Percentiles rank a stretch among this genome's conserved stretches.
These are phyloP conservation scores for Dichotomocladium elegans DNA, from an alignment of 371 early-diverging fungal genomes.

Conservation along the genomic window DNA sequence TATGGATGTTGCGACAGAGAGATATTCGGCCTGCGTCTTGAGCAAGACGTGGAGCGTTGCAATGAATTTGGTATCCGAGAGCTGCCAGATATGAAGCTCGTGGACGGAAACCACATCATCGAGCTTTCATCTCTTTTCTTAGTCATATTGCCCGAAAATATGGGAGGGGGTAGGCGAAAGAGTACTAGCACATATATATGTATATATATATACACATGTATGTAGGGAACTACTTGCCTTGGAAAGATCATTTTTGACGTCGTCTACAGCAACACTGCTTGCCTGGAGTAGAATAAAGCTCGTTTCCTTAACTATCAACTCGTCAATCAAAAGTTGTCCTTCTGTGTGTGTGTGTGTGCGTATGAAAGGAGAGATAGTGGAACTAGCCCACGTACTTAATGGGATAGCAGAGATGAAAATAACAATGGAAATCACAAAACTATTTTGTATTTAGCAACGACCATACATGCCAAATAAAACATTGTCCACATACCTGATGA, in stretches of 20 bases:
- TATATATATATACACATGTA: no score
- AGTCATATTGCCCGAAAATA: not conserved
- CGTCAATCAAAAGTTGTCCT: not conserved
- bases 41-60: conserved; percentile 82
- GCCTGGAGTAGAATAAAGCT: conserved; percentile 84
- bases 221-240: conserved; percentile 22
- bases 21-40: conserved; percentile 52
- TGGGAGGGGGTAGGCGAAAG: not conserved
- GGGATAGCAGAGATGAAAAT: conserved; percentile 37
- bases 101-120: conserved; percentile 75
- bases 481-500: conserved; percentile 42
- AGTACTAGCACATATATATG: no score
- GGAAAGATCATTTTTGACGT: conserved; percentile 57
- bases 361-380: no score
- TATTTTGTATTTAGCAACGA: conserved; percentile 59
- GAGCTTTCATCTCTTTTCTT: conserved; percentile 18
- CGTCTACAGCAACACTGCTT: conserved; percentile 57
- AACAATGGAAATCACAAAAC: conserved; percentile 32
- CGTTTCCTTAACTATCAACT: conserved; percentile 69
- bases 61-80: conserved; percentile 81
- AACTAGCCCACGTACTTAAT: no score
- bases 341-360: not conserved
- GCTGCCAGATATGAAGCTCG: conserved; percentile 94
- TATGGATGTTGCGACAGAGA: conserved; percentile 62
- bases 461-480: conserved; percentile 58